A percentile compares a stretch with the other conserved stretches of the same genome.
Conservation (phyloP, 2,329 filamentous ascomycete genomes). For the Clonostachys rhizophaga region DNA sequence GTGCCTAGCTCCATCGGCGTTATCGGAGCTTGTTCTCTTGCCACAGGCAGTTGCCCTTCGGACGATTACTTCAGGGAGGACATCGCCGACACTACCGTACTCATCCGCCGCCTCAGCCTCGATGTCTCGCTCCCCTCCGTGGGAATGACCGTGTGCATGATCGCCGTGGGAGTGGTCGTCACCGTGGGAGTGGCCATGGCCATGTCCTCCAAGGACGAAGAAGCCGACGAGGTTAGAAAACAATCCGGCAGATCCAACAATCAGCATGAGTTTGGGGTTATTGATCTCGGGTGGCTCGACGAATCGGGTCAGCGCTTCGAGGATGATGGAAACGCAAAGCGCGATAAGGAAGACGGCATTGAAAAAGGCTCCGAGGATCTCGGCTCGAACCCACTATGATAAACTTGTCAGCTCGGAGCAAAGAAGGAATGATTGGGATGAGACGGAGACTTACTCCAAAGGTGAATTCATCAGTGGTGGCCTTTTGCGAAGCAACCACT, state of each 20-base stretch:
- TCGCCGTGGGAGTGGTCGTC: constrained; percentile 35
- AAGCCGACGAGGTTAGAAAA: constrained; percentile 86
- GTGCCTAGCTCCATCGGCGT: constrained; percentile 27
- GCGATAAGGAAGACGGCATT: constrained; percentile 98
- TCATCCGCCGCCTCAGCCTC: constrained; percentile 53
- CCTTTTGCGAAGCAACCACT: constrained; percentile 80
- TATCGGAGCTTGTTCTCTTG: constrained; percentile 16
- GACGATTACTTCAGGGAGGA: constrained; percentile 58
- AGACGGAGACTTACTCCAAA: constrained; percentile 66
- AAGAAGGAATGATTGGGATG: neutral
- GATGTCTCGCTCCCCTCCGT: constrained; percentile 21
- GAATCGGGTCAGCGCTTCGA: constrained; percentile 90
- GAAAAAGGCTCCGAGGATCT: constrained; percentile 92
- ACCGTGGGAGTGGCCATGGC: constrained; percentile 68
- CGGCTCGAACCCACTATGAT: constrained; percentile 84
- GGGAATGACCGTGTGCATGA: constrained; percentile 15
- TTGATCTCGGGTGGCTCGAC: constrained; percentile 84
- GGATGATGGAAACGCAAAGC: constrained; percentile 90
- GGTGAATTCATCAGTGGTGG: constrained; percentile 86
- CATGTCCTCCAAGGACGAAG: constrained; percentile 88
- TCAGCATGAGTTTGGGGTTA: constrained; percentile 81
- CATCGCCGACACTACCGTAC: constrained; percentile 46
- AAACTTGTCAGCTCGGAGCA: neutral
- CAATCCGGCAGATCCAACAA: constrained; percentile 83
- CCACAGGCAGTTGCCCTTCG: constrained; percentile 33